phyloP scores from a whole-genome alignment of 75 land plant genomes.

The Sequoia sempervirens region DNA sequence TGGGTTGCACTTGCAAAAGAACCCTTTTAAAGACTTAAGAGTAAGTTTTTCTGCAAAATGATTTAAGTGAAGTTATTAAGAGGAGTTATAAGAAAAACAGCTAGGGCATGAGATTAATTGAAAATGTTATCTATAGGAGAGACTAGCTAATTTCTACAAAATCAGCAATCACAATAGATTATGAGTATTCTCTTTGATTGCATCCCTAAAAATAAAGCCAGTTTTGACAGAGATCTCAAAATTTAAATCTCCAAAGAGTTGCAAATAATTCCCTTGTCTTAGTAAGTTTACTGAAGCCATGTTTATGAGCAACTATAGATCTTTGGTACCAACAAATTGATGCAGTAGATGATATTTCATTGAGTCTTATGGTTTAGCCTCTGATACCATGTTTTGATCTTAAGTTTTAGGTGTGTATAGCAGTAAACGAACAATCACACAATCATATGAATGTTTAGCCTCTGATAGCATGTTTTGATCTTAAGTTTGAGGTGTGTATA shows the following conservation, averaged over 20 bases:
- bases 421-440: neutral
- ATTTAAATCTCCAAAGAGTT: too few relatives aligned
- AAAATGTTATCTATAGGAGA: neutral
- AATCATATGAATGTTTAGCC: too few relatives aligned
- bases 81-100: too few relatives aligned
- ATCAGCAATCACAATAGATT: neutral
- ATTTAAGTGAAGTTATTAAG: neutral
- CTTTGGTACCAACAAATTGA: neutral
- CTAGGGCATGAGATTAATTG: neutral
- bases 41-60: neutral
- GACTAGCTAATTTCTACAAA: neutral
- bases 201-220: neutral
- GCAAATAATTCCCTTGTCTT: neutral
- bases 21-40: neutral
- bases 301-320: neutral
- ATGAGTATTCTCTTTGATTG: neutral
- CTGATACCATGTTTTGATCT: neutral
- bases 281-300: too few relatives aligned
- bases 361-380: neutral
- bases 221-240: too few relatives aligned
- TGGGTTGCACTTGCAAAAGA: neutral
- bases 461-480: neutral
- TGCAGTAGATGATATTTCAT: neutral
- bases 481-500: too few relatives aligned
- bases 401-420: neutral